Conservation (phyloP, 2,329 filamentous ascomycete genomes). For the Sclerotinia spermophila region DNA sequence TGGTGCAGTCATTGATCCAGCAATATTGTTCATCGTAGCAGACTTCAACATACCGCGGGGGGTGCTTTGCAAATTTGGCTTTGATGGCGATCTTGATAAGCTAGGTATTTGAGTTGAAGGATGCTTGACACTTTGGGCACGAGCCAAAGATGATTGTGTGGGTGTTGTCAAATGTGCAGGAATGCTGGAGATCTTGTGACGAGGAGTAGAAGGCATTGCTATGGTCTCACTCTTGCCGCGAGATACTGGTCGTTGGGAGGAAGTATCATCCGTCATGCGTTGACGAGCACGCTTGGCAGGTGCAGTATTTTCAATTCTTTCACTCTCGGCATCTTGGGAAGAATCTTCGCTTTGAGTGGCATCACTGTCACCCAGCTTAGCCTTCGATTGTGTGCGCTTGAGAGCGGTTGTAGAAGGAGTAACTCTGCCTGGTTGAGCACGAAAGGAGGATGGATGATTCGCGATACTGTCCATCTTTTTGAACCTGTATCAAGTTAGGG, state of each 20-base stretch:
- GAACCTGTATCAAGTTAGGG: constrained; percentile 46
- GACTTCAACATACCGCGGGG: constrained; percentile 51
- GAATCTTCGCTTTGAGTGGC: constrained; percentile 30
- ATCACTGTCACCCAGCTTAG: constrained; percentile 58
- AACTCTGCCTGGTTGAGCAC: constrained; percentile 52
- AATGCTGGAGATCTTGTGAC: constrained; percentile 44
- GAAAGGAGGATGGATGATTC: constrained; percentile 76
- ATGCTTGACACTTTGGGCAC: constrained; percentile 53
- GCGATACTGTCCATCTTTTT: constrained; percentile 98
- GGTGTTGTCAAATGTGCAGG: constrained; percentile 66
- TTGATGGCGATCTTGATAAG: constrained; percentile 54
- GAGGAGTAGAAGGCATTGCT: constrained; percentile 41
- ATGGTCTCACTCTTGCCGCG: constrained; percentile 43
- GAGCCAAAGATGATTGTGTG: constrained; percentile 69
- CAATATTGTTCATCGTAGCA: constrained; percentile 48
- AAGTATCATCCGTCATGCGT: constrained; percentile 63
- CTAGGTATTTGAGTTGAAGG: constrained; percentile 45
- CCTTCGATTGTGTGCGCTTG: constrained; percentile 56
- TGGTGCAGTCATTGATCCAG: constrained; percentile 34
- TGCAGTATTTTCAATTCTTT: constrained; percentile 35
- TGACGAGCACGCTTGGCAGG: constrained; percentile 70
- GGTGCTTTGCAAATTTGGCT: constrained; percentile 42
- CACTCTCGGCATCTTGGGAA: constrained; percentile 17
- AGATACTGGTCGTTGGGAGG: constrained; percentile 59
- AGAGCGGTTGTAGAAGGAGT: constrained; percentile 47